These are phyloP conservation scores for Graphiopsis chlorocephala DNA, from an alignment of 2,329 filamentous ascomycete species.

Conservation along the genomic window DNA sequence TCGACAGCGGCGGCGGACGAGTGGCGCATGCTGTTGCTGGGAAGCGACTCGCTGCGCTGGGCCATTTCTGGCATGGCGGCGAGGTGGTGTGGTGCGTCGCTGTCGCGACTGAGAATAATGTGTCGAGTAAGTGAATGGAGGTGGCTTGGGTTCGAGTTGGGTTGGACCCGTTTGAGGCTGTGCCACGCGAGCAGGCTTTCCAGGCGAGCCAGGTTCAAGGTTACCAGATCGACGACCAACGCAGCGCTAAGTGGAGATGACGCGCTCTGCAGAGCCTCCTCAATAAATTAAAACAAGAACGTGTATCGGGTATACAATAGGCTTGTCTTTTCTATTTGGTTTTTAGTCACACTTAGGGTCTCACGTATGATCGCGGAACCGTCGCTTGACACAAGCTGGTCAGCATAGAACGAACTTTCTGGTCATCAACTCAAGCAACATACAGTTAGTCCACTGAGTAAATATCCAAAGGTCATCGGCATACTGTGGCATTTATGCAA, in stretches of 20 bases:
- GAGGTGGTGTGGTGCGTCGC: neutral
- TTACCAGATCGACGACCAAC: too few species aligned
- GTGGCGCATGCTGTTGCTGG: conserved; percentile 7
- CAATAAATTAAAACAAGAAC: neutral
- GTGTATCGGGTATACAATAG: neutral
- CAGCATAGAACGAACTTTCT: neutral
- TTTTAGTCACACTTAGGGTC: neutral
- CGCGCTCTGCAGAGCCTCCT: neutral
- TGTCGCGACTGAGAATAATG: neutral
- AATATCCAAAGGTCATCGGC: neutral
- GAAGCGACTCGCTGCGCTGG: conserved; percentile 13
- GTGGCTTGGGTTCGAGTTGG: neutral
- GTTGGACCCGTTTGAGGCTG: neutral
- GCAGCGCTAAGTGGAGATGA: neutral
- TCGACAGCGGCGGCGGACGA: conserved; percentile 4
- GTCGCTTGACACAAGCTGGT: neutral
- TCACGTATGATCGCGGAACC: neutral
- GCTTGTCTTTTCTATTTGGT: neutral
- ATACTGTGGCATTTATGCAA: neutral
- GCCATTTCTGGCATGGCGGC: conserved; percentile 14
- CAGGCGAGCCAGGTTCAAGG: too few species aligned
- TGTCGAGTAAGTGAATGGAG: neutral
- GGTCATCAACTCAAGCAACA: neutral
- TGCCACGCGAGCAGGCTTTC: neutral
- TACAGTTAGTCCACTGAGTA: neutral